Evolutionary conservation across 1,284 basidiomycete genomes (phyloP).

Genomic region (Microbotryomycetes sp.): DNA sequence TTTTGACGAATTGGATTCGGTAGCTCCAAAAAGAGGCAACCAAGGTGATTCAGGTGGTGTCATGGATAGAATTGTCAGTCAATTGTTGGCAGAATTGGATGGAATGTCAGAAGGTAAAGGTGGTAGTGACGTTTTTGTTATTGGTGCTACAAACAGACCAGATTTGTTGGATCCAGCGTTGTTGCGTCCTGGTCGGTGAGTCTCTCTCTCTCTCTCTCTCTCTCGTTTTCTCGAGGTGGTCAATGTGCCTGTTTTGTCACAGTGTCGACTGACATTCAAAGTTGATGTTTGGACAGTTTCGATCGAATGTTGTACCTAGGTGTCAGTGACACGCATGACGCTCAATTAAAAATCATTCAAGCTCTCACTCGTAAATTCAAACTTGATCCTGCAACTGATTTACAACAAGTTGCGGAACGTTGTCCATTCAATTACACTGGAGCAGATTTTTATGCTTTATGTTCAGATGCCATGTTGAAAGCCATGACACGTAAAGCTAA

Average conservation of each 20-base stretch:
- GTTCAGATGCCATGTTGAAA: constrained; percentile 91
- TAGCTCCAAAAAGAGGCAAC: constrained; percentile 47
- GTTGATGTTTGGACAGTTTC: constrained; percentile 57
- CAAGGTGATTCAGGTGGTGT: constrained; percentile 49
- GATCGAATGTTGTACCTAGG: constrained; percentile 96
- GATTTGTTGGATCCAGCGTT: constrained; percentile 47
- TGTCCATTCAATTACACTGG: constrained; percentile 94
- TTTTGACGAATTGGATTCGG: constrained; percentile 48
- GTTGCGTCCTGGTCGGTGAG: constrained; percentile 44
- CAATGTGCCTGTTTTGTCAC: neutral
- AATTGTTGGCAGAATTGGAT: constrained; percentile 47
- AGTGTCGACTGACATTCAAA: neutral
- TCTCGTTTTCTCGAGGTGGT: neutral
- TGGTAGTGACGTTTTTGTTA: constrained; percentile 47
- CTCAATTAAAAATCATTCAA: constrained; percentile 79
- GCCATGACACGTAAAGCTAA: constrained; percentile 86
- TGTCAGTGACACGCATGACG: constrained; percentile 78
- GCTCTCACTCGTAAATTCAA: constrained; percentile 91
- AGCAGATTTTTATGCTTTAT: constrained; percentile 96
- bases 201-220: neutral
- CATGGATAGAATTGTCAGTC: constrained; percentile 48
- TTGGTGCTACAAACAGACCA: constrained; percentile 47
- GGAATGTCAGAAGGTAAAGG: constrained; percentile 44
- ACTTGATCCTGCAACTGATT: constrained; percentile 62
- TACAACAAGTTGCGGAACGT: constrained; percentile 60